phyloP scores from a whole-genome alignment of 345 rosid genomes.

The Eucalyptus pauciflora region DNA sequence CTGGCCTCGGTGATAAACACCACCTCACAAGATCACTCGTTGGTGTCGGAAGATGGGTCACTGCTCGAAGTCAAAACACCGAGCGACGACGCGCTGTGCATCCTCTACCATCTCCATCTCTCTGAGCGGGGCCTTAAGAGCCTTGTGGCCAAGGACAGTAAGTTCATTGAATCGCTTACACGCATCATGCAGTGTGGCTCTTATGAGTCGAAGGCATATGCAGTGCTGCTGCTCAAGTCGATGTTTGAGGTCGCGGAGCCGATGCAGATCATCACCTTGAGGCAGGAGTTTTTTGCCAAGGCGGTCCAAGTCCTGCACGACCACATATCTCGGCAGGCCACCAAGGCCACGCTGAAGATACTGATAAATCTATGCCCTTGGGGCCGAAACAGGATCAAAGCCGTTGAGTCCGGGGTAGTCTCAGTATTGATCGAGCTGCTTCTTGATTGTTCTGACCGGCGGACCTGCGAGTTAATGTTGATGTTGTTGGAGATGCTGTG shows the following conservation, averaged over 20 bases:
- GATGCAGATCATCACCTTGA: slow-evolving; percentile 9
- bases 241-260: slow-evolving; percentile 36
- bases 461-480: slow-evolving; percentile 27
- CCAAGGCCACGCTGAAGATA: slow-evolving; percentile 31
- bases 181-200: slow-evolving; percentile 8
- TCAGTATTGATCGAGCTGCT: slow-evolving; percentile 27
- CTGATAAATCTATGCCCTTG: slow-evolving; percentile 28
- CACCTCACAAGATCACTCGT: not conserved
- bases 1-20: slow-evolving; percentile 31
- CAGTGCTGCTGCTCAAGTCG: slow-evolving; percentile 15
- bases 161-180: slow-evolving; percentile 24
- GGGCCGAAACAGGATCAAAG: slow-evolving; percentile 57
- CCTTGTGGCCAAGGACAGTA: slow-evolving; percentile 33
- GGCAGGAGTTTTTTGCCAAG: slow-evolving; percentile 20
- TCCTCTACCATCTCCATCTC: slow-evolving; percentile 54
- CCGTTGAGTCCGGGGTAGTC: slow-evolving; percentile 25
- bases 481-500: slow-evolving; percentile 21
- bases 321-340: slow-evolving; percentile 34
- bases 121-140: slow-evolving; percentile 51
- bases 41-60: not conserved
- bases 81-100: slow-evolving; percentile 51
- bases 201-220: slow-evolving; percentile 23
- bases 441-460: slow-evolving; percentile 16
- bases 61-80: slow-evolving; percentile 1
- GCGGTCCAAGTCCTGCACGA: slow-evolving; percentile 20